phyloP scores from a whole-genome alignment of 306 rosid genomes.

The Senna tora region DNA sequence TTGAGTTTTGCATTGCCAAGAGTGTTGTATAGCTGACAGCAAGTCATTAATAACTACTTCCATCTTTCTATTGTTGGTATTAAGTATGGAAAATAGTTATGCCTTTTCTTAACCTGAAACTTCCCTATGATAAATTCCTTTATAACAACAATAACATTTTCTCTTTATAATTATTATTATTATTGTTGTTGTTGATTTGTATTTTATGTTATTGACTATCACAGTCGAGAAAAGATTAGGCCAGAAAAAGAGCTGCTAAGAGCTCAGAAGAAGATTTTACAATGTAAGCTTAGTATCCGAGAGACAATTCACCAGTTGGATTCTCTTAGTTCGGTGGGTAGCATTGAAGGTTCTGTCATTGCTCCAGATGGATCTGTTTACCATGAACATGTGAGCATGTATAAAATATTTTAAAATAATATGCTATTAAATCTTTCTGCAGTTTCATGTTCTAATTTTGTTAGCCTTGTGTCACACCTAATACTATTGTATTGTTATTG shows the following conservation, averaged over 20 bases:
- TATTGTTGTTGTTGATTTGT: background rate
- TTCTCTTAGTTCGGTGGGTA: conserved; percentile 72
- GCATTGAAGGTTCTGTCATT: conserved; percentile 76
- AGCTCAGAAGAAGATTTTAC: conserved; percentile 80
- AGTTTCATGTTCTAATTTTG: conserved; percentile 5
- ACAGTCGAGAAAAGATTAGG: conserved; percentile 89
- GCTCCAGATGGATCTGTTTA: conserved; percentile 76
- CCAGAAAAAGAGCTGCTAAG: conserved; percentile 87
- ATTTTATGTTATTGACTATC: conserved; percentile 30
- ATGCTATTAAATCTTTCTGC: conserved; percentile 23
- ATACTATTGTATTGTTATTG: background rate
- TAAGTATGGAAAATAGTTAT: background rate
- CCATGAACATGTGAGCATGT: conserved; percentile 70
- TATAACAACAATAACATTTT: background rate
- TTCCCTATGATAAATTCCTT: conserved; percentile 26
- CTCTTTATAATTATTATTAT: background rate
- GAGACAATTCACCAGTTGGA: conserved; percentile 77
- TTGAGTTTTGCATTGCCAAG: background rate
- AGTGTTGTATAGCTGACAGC: too few species aligned
- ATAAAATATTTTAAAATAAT: background rate
- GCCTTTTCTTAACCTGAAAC: conserved; percentile 1
- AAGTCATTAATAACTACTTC: background rate
- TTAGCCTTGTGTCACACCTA: conserved; percentile 4
- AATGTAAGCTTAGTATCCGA: conserved; percentile 83
- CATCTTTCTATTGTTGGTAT: too few species aligned